phyloP scores from a whole-genome alignment of 768 basidiomycete species.

The Podaxis carcinomalis region DNA sequence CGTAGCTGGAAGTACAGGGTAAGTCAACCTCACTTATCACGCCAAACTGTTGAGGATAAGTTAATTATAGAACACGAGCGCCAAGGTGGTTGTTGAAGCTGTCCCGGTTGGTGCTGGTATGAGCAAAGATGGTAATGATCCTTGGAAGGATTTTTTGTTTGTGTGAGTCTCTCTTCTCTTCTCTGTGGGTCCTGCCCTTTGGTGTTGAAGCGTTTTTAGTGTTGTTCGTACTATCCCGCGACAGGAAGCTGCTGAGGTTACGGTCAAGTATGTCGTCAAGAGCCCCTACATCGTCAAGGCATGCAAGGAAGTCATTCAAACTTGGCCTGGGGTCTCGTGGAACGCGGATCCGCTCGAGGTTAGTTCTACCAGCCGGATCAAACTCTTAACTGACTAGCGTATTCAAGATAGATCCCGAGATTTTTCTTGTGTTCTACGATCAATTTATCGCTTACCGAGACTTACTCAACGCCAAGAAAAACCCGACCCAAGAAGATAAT shows the following conservation, averaged over 20 bases:
- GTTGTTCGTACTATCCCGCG: conserved; percentile 48
- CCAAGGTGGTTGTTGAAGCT: conserved; percentile 47
- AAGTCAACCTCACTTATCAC: conserved; percentile 6
- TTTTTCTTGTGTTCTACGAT: conserved; percentile 50
- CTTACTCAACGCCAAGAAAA: conserved; percentile 30
- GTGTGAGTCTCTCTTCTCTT: conserved; percentile 29
- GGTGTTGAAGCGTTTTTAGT: conserved; percentile 20
- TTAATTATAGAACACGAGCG: conserved; percentile 42
- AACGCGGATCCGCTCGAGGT: conserved; percentile 54
- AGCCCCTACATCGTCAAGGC: conserved; percentile 53
- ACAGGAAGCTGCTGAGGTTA: conserved; percentile 34
- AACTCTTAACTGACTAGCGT: background rate
- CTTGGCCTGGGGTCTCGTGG: conserved; percentile 62
- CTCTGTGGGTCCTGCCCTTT: background rate
- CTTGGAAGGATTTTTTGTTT: conserved; percentile 55
- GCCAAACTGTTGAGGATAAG: background rate
- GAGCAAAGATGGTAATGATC: conserved; percentile 36
- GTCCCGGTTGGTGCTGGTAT: conserved; percentile 30
- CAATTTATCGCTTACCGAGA: conserved; percentile 41
- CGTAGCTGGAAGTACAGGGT: conserved; percentile 56
- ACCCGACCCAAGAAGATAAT: conserved; percentile 34
- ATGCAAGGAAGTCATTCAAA: conserved; percentile 53
- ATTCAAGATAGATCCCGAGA: conserved; percentile 52
- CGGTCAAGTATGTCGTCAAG: conserved; percentile 53
- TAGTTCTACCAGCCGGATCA: background rate